A percentile compares a stretch with the other conserved stretches of the same genome.
These are phyloP conservation scores for Plectosphaerella sp. DNA, from an alignment of 2,329 filamentous ascomycete genomes.

Conservation along the genomic window DNA sequence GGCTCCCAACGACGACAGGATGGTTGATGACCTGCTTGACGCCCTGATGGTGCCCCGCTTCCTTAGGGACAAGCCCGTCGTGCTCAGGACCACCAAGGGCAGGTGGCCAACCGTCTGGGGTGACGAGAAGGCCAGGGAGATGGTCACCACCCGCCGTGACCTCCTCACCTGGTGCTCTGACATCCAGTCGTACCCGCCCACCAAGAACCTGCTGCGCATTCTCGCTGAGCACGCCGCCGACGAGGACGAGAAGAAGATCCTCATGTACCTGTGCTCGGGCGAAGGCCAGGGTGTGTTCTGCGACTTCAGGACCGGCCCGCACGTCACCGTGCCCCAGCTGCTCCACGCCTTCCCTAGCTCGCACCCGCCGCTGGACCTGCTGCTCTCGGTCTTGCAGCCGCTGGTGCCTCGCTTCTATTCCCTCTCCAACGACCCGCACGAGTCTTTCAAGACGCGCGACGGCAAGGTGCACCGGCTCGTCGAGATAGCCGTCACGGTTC, in stretches of 20 bases:
- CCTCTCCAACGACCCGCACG: conserved; percentile 89
- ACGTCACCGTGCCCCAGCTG: conserved; percentile 81
- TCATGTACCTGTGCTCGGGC: conserved; percentile 79
- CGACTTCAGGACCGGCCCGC: conserved; percentile 84
- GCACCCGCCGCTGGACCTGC: conserved; percentile 76
- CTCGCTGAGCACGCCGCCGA: conserved; percentile 81
- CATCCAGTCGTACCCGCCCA: conserved; percentile 87
- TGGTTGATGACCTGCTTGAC: conserved; percentile 83
- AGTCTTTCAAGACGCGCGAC: conserved; percentile 64
- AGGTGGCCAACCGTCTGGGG: conserved; percentile 99
- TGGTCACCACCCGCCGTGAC: conserved; percentile 87
- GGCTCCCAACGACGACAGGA: conserved; percentile 72
- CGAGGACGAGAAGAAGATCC: conserved; percentile 80
- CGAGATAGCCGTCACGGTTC: conserved; percentile 95
- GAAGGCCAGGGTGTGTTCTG: conserved; percentile 93
- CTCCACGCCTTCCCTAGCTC: conserved; percentile 89
- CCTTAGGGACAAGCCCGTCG: conserved; percentile 77
- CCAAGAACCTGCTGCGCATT: conserved; percentile 78
- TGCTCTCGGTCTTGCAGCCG: conserved; percentile 76
- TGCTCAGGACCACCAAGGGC: conserved; percentile 73
- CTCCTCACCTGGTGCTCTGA: conserved; percentile 96
- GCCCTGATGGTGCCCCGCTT: conserved; percentile 75
- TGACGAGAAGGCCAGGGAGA: conserved; percentile 75
- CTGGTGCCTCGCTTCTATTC: conserved; percentile 99
- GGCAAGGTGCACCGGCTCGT: conserved; percentile 73